Conservation (phyloP, 2,329 filamentous ascomycete genomes). For the Ambrosiella beaveri region DNA sequence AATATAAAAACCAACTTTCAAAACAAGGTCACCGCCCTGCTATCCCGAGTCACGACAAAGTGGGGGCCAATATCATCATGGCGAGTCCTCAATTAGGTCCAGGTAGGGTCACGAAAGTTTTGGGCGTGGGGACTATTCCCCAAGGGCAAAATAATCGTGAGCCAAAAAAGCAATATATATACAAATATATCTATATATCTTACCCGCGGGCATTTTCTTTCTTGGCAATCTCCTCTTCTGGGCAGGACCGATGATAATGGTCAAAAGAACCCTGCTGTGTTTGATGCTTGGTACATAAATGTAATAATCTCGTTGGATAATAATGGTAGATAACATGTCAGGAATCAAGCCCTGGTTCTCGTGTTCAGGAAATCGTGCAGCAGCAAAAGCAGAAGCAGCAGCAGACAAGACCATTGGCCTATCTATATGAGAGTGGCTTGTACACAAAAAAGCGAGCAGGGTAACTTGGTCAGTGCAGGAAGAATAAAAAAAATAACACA, state of each 20-base stretch:
- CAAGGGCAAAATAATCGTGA: not conserved
- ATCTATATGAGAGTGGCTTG: not conserved
- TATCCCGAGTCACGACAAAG: too few relatives aligned
- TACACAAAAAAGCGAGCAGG: not conserved
- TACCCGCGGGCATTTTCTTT: not conserved
- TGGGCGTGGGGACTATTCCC: not conserved
- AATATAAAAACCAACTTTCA: too few relatives aligned
- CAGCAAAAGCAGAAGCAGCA: not conserved
- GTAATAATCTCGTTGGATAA: not conserved
- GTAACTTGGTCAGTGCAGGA: not conserved
- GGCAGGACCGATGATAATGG: not conserved
- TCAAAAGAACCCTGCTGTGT: slow-evolving; percentile 2
- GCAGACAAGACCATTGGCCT: not conserved
- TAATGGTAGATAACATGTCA: not conserved
- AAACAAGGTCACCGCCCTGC: too few relatives aligned
- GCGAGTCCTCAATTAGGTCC: not conserved
- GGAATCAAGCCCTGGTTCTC: not conserved
- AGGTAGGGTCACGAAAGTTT: not conserved
- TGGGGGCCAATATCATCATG: not conserved
- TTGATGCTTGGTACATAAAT: not conserved
- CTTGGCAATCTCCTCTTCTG: not conserved
- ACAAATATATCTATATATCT: not conserved
- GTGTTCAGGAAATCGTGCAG: not conserved
- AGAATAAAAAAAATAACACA: too few relatives aligned
- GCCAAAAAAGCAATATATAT: not conserved